Evolutionary conservation across 192 early-diverging fungal species (phyloP).

Genomic region (Spizellomyces punctatus): DNA sequence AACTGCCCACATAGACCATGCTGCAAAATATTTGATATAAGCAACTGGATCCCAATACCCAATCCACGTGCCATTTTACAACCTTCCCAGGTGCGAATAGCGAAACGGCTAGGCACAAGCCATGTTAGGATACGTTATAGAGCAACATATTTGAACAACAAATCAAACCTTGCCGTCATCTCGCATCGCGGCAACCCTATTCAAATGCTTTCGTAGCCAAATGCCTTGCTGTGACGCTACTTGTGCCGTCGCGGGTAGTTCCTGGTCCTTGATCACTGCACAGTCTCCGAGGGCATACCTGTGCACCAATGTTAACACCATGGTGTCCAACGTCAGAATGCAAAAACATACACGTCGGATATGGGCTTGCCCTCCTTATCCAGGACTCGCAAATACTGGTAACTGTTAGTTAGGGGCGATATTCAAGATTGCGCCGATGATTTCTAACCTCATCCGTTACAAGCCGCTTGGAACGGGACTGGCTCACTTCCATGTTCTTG

Average conservation of each 20-base stretch:
- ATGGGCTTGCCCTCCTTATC: slow-evolving; percentile 54
- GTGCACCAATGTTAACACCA: neutral
- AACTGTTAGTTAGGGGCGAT: too few species aligned
- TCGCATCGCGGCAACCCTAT: neutral
- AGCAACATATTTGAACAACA: neutral
- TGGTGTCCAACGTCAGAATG: too few species aligned
- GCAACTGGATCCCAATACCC: too few species aligned
- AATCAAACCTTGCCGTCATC: neutral
- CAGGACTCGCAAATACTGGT: slow-evolving; percentile 66
- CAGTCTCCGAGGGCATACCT: slow-evolving; percentile 91
- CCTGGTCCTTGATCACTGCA: slow-evolving; percentile 75
- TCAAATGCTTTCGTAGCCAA: slow-evolving; percentile 60
- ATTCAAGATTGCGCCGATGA: too few species aligned
- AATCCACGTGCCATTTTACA: too few species aligned
- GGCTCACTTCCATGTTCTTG: neutral
- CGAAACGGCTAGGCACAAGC: slow-evolving; percentile 48
- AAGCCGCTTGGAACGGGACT: slow-evolving; percentile 5
- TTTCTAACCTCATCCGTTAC: slow-evolving; percentile 62
- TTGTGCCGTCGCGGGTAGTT: slow-evolving; percentile 84
- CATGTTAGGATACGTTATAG: neutral
- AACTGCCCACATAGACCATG: slow-evolving; percentile 72
- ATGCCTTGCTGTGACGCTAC: slow-evolving; percentile 76
- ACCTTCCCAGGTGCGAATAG: slow-evolving; percentile 61
- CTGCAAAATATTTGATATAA: slow-evolving; percentile 10
- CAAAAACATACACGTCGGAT: slow-evolving; percentile 17